Evolutionary conservation across 164 flowering plant species (phyloP).

Genomic region (Chloranthus sessilifolius): DNA sequence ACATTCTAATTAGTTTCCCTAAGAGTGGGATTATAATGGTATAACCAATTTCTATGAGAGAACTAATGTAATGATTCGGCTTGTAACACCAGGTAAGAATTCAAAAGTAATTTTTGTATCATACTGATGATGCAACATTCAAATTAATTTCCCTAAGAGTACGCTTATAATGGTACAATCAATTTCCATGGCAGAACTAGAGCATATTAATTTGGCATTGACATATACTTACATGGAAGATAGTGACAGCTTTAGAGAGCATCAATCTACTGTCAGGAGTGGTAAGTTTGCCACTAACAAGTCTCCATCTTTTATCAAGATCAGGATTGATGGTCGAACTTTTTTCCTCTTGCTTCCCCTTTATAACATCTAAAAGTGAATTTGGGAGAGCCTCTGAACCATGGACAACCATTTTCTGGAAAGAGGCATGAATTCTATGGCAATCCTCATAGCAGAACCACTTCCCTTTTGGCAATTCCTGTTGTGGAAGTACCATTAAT

Average conservation of each 20-base stretch:
- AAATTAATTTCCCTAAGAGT: too few relatives aligned
- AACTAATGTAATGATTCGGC: too few relatives aligned
- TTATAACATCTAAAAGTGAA: slow-evolving; percentile 31
- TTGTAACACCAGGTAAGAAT: too few relatives aligned
- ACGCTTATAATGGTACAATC: too few relatives aligned
- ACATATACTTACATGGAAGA: slow-evolving; percentile 76
- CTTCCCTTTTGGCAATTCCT: slow-evolving; percentile 82
- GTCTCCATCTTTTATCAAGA: slow-evolving; percentile 67
- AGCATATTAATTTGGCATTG: not conserved
- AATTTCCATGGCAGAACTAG: too few relatives aligned
- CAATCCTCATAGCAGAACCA: slow-evolving; percentile 87
- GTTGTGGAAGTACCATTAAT: slow-evolving; percentile 11
- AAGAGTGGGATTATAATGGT: too few relatives aligned
- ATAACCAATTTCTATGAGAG: too few relatives aligned
- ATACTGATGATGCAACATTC: too few relatives aligned
- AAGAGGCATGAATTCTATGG: slow-evolving; percentile 38
- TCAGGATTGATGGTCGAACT: slow-evolving; percentile 9
- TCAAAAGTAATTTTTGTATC: too few relatives aligned
- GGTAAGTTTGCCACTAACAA: slow-evolving; percentile 52
- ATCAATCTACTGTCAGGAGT: slow-evolving; percentile 37
- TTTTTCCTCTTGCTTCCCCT: too few relatives aligned
- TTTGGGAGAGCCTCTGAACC: slow-evolving; percentile 56
- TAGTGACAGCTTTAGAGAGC: slow-evolving; percentile 60
- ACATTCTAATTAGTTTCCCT: too few relatives aligned
- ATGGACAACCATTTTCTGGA: slow-evolving; percentile 39